Evolutionary conservation across 805 yeast genomes (phyloP).

Genomic region (Spathaspora girioi): DNA sequence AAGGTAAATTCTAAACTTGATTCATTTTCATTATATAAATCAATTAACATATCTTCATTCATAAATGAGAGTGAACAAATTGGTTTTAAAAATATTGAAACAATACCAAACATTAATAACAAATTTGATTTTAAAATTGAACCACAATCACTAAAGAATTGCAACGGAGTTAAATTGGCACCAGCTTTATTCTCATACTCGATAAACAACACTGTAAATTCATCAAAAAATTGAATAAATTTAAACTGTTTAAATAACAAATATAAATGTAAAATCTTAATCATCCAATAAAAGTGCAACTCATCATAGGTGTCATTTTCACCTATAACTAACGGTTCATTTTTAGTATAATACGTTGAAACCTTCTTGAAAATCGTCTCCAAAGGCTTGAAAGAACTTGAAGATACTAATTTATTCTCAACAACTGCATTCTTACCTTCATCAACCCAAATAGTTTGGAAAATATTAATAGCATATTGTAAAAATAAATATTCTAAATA

Average conservation of each 20-base stretch:
- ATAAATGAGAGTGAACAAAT: slow-evolving; percentile 23
- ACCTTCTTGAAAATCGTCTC: slow-evolving; percentile 20
- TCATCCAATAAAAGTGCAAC: slow-evolving; percentile 17
- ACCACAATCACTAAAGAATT: not conserved
- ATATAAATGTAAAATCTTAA: slow-evolving; percentile 19
- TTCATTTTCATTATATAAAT: slow-evolving; percentile 14
- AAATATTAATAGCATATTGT: slow-evolving; percentile 19
- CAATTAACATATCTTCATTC: slow-evolving; percentile 14
- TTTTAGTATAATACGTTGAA: slow-evolving; percentile 18
- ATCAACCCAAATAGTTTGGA: slow-evolving; percentile 12
- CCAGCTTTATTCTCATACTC: slow-evolving; percentile 1
- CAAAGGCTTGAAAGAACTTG: slow-evolving; percentile 11
- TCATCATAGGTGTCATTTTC: slow-evolving; percentile 11
- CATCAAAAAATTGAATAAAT: slow-evolving; percentile 21
- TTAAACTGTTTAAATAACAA: slow-evolving; percentile 22
- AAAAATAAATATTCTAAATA: slow-evolving; percentile 27
- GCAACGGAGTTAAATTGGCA: not conserved
- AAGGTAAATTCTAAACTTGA: slow-evolving; percentile 12
- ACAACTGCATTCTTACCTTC: not conserved
- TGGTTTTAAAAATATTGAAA: slow-evolving; percentile 24
- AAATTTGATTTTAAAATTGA: slow-evolving; percentile 15
- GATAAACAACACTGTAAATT: slow-evolving; percentile 14
- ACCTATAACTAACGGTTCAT: slow-evolving; percentile 12
- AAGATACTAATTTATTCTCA: not conserved
- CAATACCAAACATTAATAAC: slow-evolving; percentile 20